These are phyloP conservation scores for Aspergillus floridensis DNA, from an alignment of 2,329 filamentous ascomycete species.

Conservation along the genomic window DNA sequence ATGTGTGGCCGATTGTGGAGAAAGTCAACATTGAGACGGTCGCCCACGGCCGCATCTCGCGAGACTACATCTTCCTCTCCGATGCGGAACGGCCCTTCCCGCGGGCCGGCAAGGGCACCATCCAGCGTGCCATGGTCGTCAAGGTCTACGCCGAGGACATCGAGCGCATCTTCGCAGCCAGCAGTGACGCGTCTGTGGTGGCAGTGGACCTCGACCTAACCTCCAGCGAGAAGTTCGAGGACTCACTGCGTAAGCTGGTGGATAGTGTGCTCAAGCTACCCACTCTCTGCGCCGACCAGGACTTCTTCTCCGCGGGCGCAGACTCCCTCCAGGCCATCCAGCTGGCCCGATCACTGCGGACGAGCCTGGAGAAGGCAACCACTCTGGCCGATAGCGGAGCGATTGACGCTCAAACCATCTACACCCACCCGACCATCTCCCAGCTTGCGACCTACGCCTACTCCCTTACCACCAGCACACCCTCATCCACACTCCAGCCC, in stretches of 20 bases:
- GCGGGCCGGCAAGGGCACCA: slow-evolving; percentile 8
- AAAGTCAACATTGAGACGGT: slow-evolving; percentile 4
- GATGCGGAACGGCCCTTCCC: slow-evolving; percentile 4
- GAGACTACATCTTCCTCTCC: slow-evolving; percentile 2
- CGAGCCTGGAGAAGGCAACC: not conserved
- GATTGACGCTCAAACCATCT: slow-evolving; percentile 4
- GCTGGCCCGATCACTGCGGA: not conserved
- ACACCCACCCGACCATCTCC: slow-evolving; percentile 1
- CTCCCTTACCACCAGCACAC: not conserved
- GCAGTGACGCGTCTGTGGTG: not conserved
- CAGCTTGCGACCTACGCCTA: not conserved
- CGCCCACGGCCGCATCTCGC: slow-evolving; percentile 5
- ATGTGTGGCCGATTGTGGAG: slow-evolving; percentile 10
- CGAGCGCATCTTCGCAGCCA: slow-evolving; percentile 1
- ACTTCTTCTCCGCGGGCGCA: slow-evolving; percentile 6
- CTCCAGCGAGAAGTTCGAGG: not conserved
- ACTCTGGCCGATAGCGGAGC: not conserved
- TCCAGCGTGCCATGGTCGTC: slow-evolving; percentile 1
- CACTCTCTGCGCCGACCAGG: not conserved
- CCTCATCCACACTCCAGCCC: not conserved
- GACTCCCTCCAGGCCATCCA: slow-evolving; percentile 11
- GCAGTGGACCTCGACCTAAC: not conserved
- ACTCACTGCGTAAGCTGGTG: not conserved
- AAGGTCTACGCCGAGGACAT: slow-evolving; percentile 10
- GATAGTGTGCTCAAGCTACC: not conserved